Evolutionary conservation across 306 rosid genomes (phyloP).

Genomic region (Citrullus amarus): DNA sequence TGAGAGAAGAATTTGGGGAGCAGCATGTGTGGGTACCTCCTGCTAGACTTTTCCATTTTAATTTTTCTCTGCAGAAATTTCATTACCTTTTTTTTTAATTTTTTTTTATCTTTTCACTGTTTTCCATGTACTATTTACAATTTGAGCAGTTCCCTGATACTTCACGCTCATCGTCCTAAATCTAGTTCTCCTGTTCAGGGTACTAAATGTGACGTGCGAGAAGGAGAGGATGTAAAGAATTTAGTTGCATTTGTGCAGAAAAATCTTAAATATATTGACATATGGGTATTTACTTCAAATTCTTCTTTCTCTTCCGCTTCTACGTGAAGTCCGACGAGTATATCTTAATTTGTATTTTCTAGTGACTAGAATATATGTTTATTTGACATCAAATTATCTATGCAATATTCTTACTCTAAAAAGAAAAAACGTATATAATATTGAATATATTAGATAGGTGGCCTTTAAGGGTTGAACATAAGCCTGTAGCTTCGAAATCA

Average conservation of each 20-base stretch:
- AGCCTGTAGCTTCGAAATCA: neutral
- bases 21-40: slow-evolving; percentile 96
- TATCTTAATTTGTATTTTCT: neutral
- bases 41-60: slow-evolving; percentile 22
- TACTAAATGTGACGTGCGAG: slow-evolving; percentile 69
- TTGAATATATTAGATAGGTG: neutral
- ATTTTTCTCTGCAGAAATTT: neutral
- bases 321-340: neutral
- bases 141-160: slow-evolving; percentile 12
- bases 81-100: neutral
- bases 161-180: slow-evolving; percentile 15
- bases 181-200: slow-evolving; percentile 38
- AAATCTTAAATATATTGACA: slow-evolving; percentile 61
- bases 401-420: neutral
- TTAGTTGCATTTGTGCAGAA: slow-evolving; percentile 70
- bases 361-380: neutral
- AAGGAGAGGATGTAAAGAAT: slow-evolving; percentile 68
- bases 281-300: slow-evolving; percentile 53
- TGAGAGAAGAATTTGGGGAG: slow-evolving; percentile 67
- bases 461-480: neutral
- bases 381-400: neutral
- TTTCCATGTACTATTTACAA: neutral
- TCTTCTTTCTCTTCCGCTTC: neutral
- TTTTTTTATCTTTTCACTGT: neutral
- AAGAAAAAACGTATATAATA: neutral